Evolutionary conservation across 2,329 filamentous ascomycete genomes (phyloP).

Genomic region (Apiospora saccharicola): DNA sequence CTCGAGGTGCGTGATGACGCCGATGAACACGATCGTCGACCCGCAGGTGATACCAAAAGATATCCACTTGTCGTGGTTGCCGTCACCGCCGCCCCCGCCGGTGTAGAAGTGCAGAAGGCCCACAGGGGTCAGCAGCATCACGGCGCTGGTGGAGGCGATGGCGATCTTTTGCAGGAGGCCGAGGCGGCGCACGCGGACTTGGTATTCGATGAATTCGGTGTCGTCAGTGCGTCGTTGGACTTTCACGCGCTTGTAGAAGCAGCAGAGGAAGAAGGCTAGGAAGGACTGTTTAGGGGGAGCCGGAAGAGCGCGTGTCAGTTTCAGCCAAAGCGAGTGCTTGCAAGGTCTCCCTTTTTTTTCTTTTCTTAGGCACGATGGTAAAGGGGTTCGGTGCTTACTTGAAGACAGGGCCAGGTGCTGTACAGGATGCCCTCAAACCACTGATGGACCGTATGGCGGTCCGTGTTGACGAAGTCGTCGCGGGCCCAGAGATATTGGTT

Average conservation of each 20-base stretch:
- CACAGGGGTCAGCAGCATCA: neutral
- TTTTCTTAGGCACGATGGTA: too few relatives aligned
- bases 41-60: neutral
- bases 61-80: neutral
- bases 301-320: too few relatives aligned
- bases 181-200: neutral
- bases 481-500: constrained; percentile 10
- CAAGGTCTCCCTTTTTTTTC: too few relatives aligned
- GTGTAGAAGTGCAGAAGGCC: neutral
- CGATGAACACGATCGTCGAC: neutral
- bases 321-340: too few relatives aligned
- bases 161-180: neutral
- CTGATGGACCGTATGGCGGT: neutral
- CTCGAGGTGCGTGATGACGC: neutral
- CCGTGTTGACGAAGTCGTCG: constrained; percentile 20
- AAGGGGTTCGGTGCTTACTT: too few relatives aligned
- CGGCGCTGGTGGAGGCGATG: neutral
- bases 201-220: neutral
- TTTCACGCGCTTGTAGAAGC: neutral
- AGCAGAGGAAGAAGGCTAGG: neutral
- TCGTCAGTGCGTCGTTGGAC: neutral
- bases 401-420: neutral
- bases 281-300: neutral
- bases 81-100: neutral
- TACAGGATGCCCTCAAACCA: constrained; percentile 9